Evolutionary conservation across 139 green algal species (phyloP).

Genomic region (Volvox africanus): DNA sequence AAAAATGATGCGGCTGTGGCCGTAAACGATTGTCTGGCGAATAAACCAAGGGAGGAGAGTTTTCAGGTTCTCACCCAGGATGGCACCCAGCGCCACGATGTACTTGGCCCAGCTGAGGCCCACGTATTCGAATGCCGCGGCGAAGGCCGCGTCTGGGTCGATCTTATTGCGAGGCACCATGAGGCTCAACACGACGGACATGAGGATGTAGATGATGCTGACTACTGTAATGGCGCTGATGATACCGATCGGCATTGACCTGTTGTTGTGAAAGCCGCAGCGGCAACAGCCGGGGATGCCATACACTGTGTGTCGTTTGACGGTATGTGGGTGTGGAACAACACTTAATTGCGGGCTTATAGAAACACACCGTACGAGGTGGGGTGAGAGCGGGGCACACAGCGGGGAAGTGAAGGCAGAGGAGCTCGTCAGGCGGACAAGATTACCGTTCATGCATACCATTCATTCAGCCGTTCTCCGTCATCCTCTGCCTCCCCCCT

Average conservation of each 20-base stretch:
- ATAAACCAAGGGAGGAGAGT: too few species aligned
- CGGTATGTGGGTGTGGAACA: too few species aligned
- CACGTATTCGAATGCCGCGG: slow-evolving; percentile 59
- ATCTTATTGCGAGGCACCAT: slow-evolving; percentile 57
- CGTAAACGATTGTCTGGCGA: too few species aligned
- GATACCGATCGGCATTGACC: slow-evolving; percentile 72
- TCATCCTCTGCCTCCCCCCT: too few species aligned
- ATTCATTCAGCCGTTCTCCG: too few species aligned
- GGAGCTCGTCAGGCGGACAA: too few species aligned
- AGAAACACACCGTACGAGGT: too few species aligned
- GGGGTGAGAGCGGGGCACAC: too few species aligned
- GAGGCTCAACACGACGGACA: slow-evolving; percentile 52
- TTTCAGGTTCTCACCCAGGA: slow-evolving; percentile 40
- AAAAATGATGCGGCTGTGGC: too few species aligned
- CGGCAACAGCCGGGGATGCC: not conserved
- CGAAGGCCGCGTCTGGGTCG: slow-evolving; percentile 62
- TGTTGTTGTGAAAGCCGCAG: not conserved
- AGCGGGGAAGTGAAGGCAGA: too few species aligned
- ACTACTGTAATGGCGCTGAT: slow-evolving; percentile 65
- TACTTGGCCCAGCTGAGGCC: slow-evolving; percentile 56
- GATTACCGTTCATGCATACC: too few species aligned
- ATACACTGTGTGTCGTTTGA: not conserved
- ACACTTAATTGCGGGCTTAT: too few species aligned
- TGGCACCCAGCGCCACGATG: slow-evolving; percentile 57
- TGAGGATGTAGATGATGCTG: slow-evolving; percentile 77